These are phyloP conservation scores for Lepiota brunneoincarnata DNA, from an alignment of 768 basidiomycete species.

Conservation along the genomic window DNA sequence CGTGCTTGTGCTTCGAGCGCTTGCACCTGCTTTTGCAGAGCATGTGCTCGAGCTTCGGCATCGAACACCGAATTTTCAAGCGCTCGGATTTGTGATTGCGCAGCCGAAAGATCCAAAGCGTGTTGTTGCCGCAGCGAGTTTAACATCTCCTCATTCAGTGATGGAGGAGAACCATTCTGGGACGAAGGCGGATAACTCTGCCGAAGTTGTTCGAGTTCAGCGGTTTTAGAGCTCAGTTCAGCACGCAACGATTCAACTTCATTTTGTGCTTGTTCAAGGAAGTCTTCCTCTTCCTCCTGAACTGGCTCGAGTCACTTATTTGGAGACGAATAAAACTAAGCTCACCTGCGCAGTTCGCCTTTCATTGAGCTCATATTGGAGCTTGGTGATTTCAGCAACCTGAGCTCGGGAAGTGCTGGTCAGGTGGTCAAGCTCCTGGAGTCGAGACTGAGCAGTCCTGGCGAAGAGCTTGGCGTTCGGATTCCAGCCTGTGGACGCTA, in stretches of 20 bases:
- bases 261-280: conserved; percentile 60
- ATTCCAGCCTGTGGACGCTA: conserved; percentile 57
- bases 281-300: conserved; percentile 60
- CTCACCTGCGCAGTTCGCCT: conserved; percentile 35
- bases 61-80: conserved; percentile 74
- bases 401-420: conserved; percentile 41
- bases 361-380: conserved; percentile 54
- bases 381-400: conserved; percentile 48
- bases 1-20: conserved; percentile 56
- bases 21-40: conserved; percentile 64
- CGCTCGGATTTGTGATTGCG: conserved; percentile 76
- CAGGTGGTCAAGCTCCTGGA: conserved; percentile 60
- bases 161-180: conserved; percentile 38
- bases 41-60: conserved; percentile 65
- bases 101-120: conserved; percentile 73
- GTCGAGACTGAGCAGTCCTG: conserved; percentile 51
- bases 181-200: conserved; percentile 42
- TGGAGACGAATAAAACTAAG: conserved; percentile 7
- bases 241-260: conserved; percentile 70
- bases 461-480: conserved; percentile 59
- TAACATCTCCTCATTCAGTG: conserved; percentile 74
- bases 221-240: conserved; percentile 60
- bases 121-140: conserved; percentile 72
- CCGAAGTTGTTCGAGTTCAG: conserved; percentile 62
- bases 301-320: conserved; percentile 1